phyloP scores from a whole-genome alignment of 2,329 filamentous ascomycete genomes.

The Neophaeococcomyces mojaviensis region DNA sequence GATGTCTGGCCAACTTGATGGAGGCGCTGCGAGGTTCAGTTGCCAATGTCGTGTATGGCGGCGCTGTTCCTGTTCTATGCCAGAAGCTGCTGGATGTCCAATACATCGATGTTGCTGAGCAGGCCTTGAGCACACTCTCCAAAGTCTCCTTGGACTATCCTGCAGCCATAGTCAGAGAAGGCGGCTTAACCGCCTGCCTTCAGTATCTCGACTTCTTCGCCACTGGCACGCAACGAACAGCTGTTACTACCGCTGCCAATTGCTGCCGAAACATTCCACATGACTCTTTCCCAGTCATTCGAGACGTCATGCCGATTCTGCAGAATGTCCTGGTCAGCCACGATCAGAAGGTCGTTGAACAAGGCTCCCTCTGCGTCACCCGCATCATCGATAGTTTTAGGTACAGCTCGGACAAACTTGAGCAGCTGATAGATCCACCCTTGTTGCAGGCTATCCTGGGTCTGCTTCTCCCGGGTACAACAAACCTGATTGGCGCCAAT shows the following conservation, averaged over 20 bases:
- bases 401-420: conserved; percentile 75
- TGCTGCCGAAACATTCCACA: conserved; percentile 95
- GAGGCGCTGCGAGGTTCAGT: conserved; percentile 89
- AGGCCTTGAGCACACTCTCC: conserved; percentile 89
- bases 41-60: conserved; percentile 94
- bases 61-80: conserved; percentile 87
- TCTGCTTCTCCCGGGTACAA: conserved; percentile 83
- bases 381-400: conserved; percentile 97
- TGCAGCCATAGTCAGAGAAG: conserved; percentile 88
- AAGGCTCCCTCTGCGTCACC: conserved; percentile 90
- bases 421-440: conserved; percentile 84
- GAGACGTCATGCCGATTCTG: conserved; percentile 93
- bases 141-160: conserved; percentile 98
- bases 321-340: conserved; percentile 83
- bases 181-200: conserved; percentile 88
- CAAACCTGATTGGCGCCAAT: conserved; percentile 85
- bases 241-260: conserved; percentile 94
- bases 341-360: conserved; percentile 94
- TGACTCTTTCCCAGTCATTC: conserved; percentile 84
- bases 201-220: conserved; percentile 97
- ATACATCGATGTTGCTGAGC: conserved; percentile 95
- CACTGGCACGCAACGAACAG: conserved; percentile 91
- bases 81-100: conserved; percentile 92
- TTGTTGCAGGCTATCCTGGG: conserved; percentile 77
- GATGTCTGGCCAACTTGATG: conserved; percentile 95